phyloP scores from a whole-genome alignment of 2,329 filamentous ascomycete species.

The Pestalotiopsis sp. region DNA sequence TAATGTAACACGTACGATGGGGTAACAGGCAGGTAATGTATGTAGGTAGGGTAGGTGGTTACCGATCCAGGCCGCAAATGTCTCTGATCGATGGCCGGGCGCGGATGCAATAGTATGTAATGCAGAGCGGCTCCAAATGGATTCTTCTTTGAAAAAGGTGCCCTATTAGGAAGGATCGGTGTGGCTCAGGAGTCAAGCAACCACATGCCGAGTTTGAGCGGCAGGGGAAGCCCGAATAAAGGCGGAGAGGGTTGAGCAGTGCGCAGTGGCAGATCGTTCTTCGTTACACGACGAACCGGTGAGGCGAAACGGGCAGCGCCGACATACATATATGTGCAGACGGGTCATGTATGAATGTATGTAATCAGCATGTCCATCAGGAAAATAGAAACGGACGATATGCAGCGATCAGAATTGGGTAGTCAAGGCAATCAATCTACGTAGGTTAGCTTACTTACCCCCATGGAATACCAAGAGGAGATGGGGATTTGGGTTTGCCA shows the following conservation, averaged over 20 bases:
- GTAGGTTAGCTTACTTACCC: too few relatives aligned
- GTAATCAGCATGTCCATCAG: not conserved
- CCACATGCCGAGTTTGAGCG: not conserved
- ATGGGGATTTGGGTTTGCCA: not conserved
- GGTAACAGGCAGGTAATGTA: not conserved
- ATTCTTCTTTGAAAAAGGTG: conserved; percentile 16
- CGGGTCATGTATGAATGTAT: not conserved
- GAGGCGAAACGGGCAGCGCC: not conserved
- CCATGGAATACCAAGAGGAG: not conserved
- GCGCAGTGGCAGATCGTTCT: not conserved
- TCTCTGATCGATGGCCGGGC: conserved; percentile 5
- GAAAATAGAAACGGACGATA: not conserved
- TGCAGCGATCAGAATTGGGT: not conserved
- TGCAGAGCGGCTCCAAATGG: conserved; percentile 23
- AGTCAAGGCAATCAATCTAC: too few relatives aligned
- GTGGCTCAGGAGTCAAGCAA: not conserved
- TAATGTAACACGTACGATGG: not conserved
- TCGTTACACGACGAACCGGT: not conserved
- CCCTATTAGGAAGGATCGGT: conserved; percentile 8
- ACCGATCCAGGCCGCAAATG: not conserved
- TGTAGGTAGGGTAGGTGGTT: not conserved
- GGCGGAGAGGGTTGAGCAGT: not conserved
- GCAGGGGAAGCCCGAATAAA: not conserved
- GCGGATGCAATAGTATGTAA: conserved; percentile 26
- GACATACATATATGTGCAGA: conserved; percentile 1